phyloP scores from a whole-genome alignment of 768 basidiomycete genomes.

The Lentinula boryana region DNA sequence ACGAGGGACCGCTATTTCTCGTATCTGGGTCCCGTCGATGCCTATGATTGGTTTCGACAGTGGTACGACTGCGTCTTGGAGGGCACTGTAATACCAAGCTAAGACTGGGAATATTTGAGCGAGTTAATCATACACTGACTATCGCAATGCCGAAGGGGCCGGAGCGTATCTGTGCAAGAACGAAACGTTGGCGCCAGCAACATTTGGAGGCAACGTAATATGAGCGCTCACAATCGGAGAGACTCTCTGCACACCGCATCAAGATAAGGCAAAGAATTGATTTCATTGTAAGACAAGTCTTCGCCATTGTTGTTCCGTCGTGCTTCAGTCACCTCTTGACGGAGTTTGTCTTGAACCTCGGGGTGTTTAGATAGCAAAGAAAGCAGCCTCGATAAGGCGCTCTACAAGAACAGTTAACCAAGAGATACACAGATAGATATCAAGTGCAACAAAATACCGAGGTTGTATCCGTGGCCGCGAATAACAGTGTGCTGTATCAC shows the following conservation, averaged over 20 bases:
- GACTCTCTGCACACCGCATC: conserved; percentile 36
- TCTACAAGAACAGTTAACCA: background rate
- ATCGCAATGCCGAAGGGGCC: conserved; percentile 14
- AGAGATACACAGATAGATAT: background rate
- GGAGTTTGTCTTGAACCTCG: conserved; percentile 30
- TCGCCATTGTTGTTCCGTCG: conserved; percentile 12
- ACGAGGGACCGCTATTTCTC: conserved; percentile 20
- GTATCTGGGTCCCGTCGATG: conserved; percentile 18
- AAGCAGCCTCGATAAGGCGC: conserved; percentile 26
- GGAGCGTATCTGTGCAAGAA: conserved; percentile 18
- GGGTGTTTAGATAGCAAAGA: conserved; percentile 25
- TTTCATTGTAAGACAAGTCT: conserved; percentile 28
- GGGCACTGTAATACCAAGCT: conserved; percentile 16
- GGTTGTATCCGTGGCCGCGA: conserved; percentile 38
- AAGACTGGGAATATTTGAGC: background rate
- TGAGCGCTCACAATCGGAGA: conserved; percentile 24
- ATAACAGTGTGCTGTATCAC: conserved; percentile 24
- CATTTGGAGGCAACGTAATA: background rate
- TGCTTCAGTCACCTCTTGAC: conserved; percentile 27
- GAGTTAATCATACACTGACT: conserved; percentile 13
- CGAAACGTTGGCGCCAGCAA: background rate
- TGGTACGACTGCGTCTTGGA: conserved; percentile 26
- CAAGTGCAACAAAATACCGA: conserved; percentile 13
- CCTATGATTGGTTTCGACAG: conserved; percentile 25
- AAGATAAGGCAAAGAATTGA: conserved; percentile 29